Percentiles rank a stretch among this genome's conserved stretches.
Conservation (phyloP, 495 filamentous ascomycete species). For the Aspergillus conjunctus region DNA sequence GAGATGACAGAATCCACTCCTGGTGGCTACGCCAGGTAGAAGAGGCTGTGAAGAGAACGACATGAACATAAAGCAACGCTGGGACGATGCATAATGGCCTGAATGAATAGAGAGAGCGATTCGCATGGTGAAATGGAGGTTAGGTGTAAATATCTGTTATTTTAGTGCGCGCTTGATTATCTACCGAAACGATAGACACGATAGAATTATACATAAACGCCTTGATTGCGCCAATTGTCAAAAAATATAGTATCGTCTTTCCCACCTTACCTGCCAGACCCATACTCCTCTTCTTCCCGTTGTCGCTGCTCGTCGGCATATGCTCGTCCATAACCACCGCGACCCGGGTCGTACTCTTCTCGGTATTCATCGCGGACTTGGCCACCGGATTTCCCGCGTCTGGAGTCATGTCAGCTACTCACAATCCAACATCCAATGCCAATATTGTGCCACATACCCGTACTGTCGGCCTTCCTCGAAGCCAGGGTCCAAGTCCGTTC, state of each 20-base stretch:
- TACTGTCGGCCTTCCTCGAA: slow-evolving; percentile 97
- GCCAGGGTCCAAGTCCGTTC: slow-evolving; percentile 95
- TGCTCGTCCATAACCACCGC: slow-evolving; percentile 79
- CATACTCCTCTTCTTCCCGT: slow-evolving; percentile 59
- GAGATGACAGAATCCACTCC: slow-evolving; percentile 82
- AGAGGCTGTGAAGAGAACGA: slow-evolving; percentile 34
- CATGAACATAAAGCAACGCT: slow-evolving; percentile 31
- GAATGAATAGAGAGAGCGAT: slow-evolving; percentile 12
- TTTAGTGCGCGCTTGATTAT: slow-evolving; percentile 21
- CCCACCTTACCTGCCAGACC: slow-evolving; percentile 46
- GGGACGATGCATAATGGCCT: slow-evolving; percentile 2
- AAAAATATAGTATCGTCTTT: slow-evolving; percentile 14
- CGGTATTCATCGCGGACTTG: slow-evolving; percentile 98
- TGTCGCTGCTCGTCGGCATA: slow-evolving; percentile 64
- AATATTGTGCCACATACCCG: slow-evolving; percentile 53
- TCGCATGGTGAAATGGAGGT: slow-evolving; percentile 20
- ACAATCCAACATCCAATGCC: slow-evolving; percentile 24
- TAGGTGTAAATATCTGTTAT: slow-evolving; percentile 23
- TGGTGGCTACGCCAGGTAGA: slow-evolving; percentile 89
- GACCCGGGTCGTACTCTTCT: slow-evolving; percentile 91
- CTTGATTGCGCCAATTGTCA: slow-evolving; percentile 30
- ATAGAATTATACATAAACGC: slow-evolving; percentile 37
- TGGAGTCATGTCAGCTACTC: slow-evolving; percentile 32
- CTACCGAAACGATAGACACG: slow-evolving; percentile 24
- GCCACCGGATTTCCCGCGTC: slow-evolving; percentile 86